Evolutionary conservation across 2,329 filamentous ascomycete genomes (phyloP), one percentile per base, ranked within the genome.

Genomic region (Aspergillus sp.): DNA sequence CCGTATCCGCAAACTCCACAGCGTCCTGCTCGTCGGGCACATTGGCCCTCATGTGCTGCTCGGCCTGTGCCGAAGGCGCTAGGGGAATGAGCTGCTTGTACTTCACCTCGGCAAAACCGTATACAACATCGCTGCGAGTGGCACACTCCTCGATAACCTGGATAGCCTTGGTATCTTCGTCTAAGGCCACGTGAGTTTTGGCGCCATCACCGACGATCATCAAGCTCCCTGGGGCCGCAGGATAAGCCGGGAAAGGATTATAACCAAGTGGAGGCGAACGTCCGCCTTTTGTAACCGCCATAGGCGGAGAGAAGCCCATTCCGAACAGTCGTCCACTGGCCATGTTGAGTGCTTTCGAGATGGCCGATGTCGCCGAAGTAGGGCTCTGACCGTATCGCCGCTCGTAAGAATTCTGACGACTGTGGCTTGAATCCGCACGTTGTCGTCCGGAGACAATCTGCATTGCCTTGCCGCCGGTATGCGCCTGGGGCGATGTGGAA

Each of bases 21-120:
- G 52, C 75, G 61, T 61, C 60, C 29, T 50, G 54, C 47, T 48
- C 65, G 36, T 34, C 58, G 52, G 42, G 67, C 47, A 44, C 55
- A 57, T 41, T 60, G 38, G 53, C 52, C 42, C 59, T 62, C 7
- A 56, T 56, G 5, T 61, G 45, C 3, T 53, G 49, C 36, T 71
- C 67, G 4, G 62, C 56, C 30, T 70, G 67, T 26, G 64, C 63
- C 3, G 86, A 91, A 1, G 91, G 93, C 1, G 88, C 82, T 40
- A 93, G 73, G 3, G 93, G 93, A 43, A 96, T 81, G n/a, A 98
- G 78, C 67, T 98, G 93, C 67, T 94, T 93, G 69, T 94, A 96
- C 68, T 98, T 98, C 62, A 98, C 91, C 69, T 98, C 91, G 4
- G 93, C 93, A 67, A 98, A 97, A 3, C 91, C 90, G 64, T 90